Conservation (phyloP, 169 alveolate species). For the Pseudocohnilembus persalinus region DNA sequence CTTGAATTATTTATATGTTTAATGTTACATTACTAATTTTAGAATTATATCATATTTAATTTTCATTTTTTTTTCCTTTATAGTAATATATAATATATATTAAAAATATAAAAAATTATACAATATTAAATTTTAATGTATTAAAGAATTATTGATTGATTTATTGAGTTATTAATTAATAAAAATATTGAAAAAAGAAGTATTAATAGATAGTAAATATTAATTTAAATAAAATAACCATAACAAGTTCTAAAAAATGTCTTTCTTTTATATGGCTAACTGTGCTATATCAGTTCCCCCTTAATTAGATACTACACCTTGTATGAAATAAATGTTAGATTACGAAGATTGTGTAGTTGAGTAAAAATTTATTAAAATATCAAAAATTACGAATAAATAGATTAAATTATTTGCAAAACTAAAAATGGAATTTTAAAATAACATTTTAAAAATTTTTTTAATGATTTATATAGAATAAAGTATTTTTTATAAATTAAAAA, state of each 20-base stretch:
- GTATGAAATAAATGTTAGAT: conserved; percentile 63
- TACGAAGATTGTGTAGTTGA: conserved; percentile 83
- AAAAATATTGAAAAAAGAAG: too few species aligned
- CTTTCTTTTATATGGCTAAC: conserved; percentile 26
- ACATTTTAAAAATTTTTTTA: not conserved
- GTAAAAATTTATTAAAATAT: conserved; percentile 21
- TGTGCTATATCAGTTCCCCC: conserved; percentile 32
- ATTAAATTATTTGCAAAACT: not conserved
- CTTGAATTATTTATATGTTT: not conserved
- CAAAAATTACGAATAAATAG: not conserved
- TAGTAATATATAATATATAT: too few species aligned
- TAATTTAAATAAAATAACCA: too few species aligned
- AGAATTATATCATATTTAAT: too few species aligned
- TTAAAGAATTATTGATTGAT: too few species aligned
- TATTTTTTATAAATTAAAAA: not conserved
- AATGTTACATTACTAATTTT: too few species aligned
- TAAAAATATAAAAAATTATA: too few species aligned
- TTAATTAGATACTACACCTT: conserved; percentile 19
- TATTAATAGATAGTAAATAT: not conserved
- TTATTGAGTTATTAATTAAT: too few species aligned
- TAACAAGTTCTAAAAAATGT: conserved; percentile 6
- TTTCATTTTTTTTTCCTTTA: not conserved
- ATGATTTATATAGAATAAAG: not conserved
- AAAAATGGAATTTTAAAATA: not conserved
- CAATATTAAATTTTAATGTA: too few species aligned